phyloP scores from a whole-genome alignment of 345 rosid genomes.

The Geranium rotundifolium region DNA sequence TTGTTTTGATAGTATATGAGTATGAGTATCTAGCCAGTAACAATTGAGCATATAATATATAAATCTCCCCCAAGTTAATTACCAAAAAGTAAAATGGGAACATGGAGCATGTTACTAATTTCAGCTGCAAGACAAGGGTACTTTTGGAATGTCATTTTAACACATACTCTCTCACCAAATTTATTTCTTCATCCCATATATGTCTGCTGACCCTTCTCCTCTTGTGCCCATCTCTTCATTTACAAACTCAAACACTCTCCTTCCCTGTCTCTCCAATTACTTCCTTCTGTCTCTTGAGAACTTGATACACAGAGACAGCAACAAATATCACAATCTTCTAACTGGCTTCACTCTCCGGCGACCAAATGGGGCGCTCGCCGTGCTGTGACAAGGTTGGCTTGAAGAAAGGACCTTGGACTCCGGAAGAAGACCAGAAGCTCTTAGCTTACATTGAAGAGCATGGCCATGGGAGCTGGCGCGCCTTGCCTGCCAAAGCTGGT shows the following conservation, averaged over 20 bases:
- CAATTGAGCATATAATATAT: too few species aligned
- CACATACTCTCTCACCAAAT: slow-evolving; percentile 1
- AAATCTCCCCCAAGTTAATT: too few species aligned
- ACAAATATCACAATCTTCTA: too few species aligned
- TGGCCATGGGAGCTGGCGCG: slow-evolving; percentile 96
- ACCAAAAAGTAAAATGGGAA: background rate
- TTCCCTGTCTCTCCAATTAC: slow-evolving; percentile 5
- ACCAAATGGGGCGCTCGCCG: slow-evolving; percentile 60
- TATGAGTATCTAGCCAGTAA: too few species aligned
- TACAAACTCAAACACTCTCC: slow-evolving; percentile 14
- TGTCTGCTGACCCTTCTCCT: slow-evolving; percentile 10
- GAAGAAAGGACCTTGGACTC: slow-evolving; percentile 98
- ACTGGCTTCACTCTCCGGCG: background rate
- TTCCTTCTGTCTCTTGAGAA: background rate
- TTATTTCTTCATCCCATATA: slow-evolving; percentile 30
- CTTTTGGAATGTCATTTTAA: slow-evolving; percentile 2
- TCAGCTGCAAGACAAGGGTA: slow-evolving; percentile 11
- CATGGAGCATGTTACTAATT: background rate
- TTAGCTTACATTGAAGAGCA: slow-evolving; percentile 81
- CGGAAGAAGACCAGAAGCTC: slow-evolving; percentile 91
- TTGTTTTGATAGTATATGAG: too few species aligned
- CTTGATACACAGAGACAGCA: background rate
- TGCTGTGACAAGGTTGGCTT: slow-evolving; percentile 80
- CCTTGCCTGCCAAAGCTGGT: slow-evolving; percentile 87
- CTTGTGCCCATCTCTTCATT: slow-evolving; percentile 22